Base-by-base conservation (phyloP, 2,329 filamentous ascomycete genomes). In the Teratosphaeria zuluensis region DNA sequence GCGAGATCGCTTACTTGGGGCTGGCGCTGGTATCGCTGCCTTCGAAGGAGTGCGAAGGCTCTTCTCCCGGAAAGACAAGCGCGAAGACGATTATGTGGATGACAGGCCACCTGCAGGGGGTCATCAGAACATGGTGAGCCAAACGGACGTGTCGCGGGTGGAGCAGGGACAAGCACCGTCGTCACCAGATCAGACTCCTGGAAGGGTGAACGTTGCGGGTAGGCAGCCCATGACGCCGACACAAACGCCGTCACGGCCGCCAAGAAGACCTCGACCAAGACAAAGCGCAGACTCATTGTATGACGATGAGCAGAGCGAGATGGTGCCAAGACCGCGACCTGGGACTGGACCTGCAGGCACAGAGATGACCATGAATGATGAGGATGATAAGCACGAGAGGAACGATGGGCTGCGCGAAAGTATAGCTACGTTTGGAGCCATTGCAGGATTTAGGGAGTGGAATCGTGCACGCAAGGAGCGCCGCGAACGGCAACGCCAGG, bases 401-500 rank as follows among this genome's bases (percentile, higher is more conserved):
- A 62, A 58, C 5, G 74, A 74, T 59, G 75, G 74, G 4, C 59
- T 77, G 2, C 69, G 75, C 46, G 70, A 78, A 53, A 75, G 64
- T 79, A 84, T 71, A 74, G 84, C 65, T 70, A 78, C 65, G 2
- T 64, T 73, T 30, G 69, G 69, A 21, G 63, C 66, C 3, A 60
- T 70, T 14, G 69, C 66, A 57, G 69, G 69, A 1, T 67, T 70
- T 56, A 60, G 74, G 61, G 74, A 78, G 57, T 76, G 75, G 63
- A 74, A 74, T 59, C 71, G 69, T 77, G 82, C 64, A 71, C 78
- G 70, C 75, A 81, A 69, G 79, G 86, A 70, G 75, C 82, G 64
- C 70, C 84, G 71, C 58, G 82, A 86, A 58, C 78, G 85, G 63
- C 80, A 84, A 56, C 81, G 84, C 24, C 81, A 88, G 4, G 81